Base-by-base conservation (phyloP, 148 eudicot species). In the Chenopodium album region DNA sequence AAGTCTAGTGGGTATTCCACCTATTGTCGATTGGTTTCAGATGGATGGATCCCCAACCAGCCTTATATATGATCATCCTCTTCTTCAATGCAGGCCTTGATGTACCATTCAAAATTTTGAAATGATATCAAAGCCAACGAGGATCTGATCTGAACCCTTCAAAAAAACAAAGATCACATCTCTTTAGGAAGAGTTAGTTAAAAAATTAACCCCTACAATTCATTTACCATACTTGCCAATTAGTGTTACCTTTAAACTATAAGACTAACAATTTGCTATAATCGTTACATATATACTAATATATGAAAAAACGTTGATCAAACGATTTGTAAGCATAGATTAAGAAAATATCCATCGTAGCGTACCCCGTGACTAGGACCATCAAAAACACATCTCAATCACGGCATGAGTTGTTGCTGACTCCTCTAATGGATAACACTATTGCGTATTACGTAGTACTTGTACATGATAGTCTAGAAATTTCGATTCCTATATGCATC, bases 371-470 rank as follows among this genome's bases (percentile, higher is more conserved):
- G 41, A 67, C 7, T 29, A 28, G 37, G 7, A 29, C 34, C 71
- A 26, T 67, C 16, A 26, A 0, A 74, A 77, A 34, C 7, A 48
- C 46, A 63, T 77, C 29, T 64, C 71, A 37, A 77, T 48, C 54
- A 77, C 79, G 56, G 32, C 47, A 62, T 63, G 70, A 37, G 71
- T 77, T 63, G 79, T 23, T 20, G 71, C 70, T 64, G 56, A 77
- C 79, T 77, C 52, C 17, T 59, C 50, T 29, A 19, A 50, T 37
- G 28, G 37, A 28, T 48, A 75, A 29, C 37, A 75, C 62, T 3
- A 23, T 23, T 54, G 56, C 71, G 65, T 29, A 75, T 37, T 10
- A 41, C 4, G 44, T 41, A 41, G 7, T 41, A 41, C 37, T 34
- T 34, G 44, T 41, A 67, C 19, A 66, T 66, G 9, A 26, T 29